phyloP scores from a whole-genome alignment of 371 early-diverging fungal species.

The Syncephalastrum contaminatum region DNA sequence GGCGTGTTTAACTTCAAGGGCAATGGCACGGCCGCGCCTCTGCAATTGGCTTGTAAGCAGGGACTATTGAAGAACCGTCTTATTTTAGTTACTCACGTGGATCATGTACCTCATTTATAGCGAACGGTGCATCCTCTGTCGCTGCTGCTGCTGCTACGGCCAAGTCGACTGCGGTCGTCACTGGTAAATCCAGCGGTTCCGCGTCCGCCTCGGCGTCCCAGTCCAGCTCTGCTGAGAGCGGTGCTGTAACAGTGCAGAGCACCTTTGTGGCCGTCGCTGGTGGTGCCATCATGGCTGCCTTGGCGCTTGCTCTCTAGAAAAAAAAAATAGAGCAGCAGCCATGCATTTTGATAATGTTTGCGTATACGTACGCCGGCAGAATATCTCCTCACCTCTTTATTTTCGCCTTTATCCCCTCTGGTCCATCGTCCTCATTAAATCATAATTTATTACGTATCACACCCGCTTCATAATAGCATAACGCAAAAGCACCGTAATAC shows the following conservation, averaged over 20 bases:
- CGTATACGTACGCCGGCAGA: not conserved
- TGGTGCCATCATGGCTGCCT: conserved; percentile 40
- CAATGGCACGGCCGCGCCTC: conserved; percentile 35
- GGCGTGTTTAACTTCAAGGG: conserved; percentile 41
- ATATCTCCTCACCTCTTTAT: not conserved
- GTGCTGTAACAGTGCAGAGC: conserved; percentile 12
- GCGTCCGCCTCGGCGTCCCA: conserved; percentile 19
- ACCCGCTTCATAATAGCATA: not conserved
- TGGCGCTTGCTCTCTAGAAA: conserved; percentile 34
- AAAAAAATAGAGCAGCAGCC: not conserved
- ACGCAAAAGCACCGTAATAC: too few species aligned
- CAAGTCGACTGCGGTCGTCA: conserved; percentile 14
- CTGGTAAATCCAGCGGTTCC: conserved; percentile 14
- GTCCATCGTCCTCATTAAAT: conserved; percentile 2
- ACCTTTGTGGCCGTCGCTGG: conserved; percentile 26
- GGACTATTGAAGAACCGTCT: not conserved
- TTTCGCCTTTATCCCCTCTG: conserved; percentile 5
- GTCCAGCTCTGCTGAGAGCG: conserved; percentile 13
- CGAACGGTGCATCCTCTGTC: conserved; percentile 12
- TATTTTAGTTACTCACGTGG: not conserved
- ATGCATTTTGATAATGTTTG: not conserved
- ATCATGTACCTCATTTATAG: not conserved
- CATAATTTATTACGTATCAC: not conserved
- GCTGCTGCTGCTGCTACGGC: conserved; percentile 15
- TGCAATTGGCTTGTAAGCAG: conserved; percentile 31